Conservation (phyloP, 495 filamentous ascomycete species). For the Mycothermus thermophilus region DNA sequence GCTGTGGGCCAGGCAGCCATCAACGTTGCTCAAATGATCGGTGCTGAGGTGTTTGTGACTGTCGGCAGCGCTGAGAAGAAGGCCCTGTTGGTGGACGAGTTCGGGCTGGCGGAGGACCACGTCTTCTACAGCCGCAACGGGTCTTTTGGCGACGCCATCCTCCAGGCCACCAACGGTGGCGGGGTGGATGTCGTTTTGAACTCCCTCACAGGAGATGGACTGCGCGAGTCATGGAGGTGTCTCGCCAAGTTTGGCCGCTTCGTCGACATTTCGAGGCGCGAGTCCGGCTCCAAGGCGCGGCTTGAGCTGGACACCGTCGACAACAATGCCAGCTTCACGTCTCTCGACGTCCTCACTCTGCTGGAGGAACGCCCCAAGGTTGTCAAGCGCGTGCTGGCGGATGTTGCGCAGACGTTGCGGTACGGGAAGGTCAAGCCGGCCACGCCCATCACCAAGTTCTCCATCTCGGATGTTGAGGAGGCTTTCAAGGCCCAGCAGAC, state of each 20-base stretch:
- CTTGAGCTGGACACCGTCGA: conserved; percentile 29
- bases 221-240: conserved; percentile 35
- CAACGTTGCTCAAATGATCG: conserved; percentile 37
- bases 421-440: conserved; percentile 27
- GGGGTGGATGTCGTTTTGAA: conserved; percentile 57
- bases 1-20: conserved; percentile 50
- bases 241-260: conserved; percentile 35
- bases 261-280: conserved; percentile 31
- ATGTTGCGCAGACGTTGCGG: conserved; percentile 27
- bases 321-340: conserved; percentile 34
- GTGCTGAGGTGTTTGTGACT: conserved; percentile 45
- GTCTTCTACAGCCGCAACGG: conserved; percentile 40
- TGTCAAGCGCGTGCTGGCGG: conserved; percentile 24
- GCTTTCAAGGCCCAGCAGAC: conserved; percentile 46
- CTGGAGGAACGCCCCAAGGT: conserved; percentile 26
- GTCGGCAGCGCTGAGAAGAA: conserved; percentile 41
- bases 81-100: conserved; percentile 33
- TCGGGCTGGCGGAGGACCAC: conserved; percentile 36
- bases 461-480: conserved; percentile 37
- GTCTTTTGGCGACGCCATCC: conserved; percentile 35
- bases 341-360: conserved; percentile 33
- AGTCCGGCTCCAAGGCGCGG: conserved; percentile 24
- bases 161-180: conserved; percentile 30
- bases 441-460: conserved; percentile 30
- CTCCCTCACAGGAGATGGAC: conserved; percentile 34